Percentiles rank a stretch among this genome's conserved stretches.
Conservation (phyloP, 2,329 filamentous ascomycete species). For the Fusarium pininemorale region DNA sequence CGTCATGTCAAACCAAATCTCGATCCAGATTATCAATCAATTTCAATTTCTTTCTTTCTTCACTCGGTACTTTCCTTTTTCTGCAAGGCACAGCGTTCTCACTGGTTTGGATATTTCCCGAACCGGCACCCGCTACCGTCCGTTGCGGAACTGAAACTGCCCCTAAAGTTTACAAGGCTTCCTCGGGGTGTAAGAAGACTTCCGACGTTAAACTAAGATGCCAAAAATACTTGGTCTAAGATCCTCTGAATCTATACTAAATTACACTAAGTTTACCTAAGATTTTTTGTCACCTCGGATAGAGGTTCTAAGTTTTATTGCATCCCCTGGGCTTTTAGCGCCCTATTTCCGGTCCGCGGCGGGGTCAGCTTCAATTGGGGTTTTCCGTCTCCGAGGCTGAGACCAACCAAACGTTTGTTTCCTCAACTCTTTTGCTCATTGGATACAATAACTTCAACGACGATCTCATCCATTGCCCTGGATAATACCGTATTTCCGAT, state of each 20-base stretch:
- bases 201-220: too few relatives aligned
- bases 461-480: background rate
- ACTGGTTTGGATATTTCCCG: constrained; percentile 6
- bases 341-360: background rate
- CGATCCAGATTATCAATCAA: constrained; percentile 14
- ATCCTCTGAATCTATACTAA: too few relatives aligned
- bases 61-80: constrained; percentile 6
- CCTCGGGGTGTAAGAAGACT: too few relatives aligned
- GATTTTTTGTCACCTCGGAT: too few relatives aligned
- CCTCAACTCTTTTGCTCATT: constrained; percentile 19
- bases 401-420: constrained; percentile 2
- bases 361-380: background rate
- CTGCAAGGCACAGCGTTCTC: constrained; percentile 18
- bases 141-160: constrained; percentile 16
- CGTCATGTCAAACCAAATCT: constrained; percentile 13
- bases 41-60: background rate
- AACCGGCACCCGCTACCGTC: constrained; percentile 20
- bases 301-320: too few relatives aligned
- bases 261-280: too few relatives aligned
- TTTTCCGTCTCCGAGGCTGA: constrained; percentile 38
- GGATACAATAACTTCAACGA: constrained; percentile 29
- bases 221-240: too few relatives aligned
- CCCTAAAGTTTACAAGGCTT: background rate
- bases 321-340: background rate
- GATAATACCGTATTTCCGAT: background rate